These are phyloP conservation scores for Sphaerobolus stellatus DNA, from an alignment of 1,284 basidiomycete species.

Conservation along the genomic window DNA sequence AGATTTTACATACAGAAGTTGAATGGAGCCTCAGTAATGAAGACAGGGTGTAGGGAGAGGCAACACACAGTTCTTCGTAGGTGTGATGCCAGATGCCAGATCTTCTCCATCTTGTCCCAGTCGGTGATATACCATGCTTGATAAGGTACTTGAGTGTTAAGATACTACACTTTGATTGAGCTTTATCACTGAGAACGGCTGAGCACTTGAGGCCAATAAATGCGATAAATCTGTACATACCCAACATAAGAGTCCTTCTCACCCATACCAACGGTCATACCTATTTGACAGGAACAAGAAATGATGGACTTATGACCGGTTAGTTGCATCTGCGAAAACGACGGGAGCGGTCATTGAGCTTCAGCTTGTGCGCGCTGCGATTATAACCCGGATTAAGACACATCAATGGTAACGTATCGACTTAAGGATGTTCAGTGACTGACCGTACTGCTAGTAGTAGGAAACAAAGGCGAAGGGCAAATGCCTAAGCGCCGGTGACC, in stretches of 20 bases:
- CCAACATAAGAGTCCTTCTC: slow-evolving; percentile 89
- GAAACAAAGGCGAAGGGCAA: no score
- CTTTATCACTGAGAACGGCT: slow-evolving; percentile 67
- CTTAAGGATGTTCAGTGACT: no score
- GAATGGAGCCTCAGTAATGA: slow-evolving; percentile 89
- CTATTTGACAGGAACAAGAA: slow-evolving; percentile 88
- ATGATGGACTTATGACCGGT: slow-evolving; percentile 72
- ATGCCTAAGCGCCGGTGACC: no score
- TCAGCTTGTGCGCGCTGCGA: no score
- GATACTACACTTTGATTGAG: slow-evolving; percentile 95
- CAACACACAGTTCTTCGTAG: slow-evolving; percentile 83
- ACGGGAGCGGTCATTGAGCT: no score
- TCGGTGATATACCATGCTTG: slow-evolving; percentile 81
- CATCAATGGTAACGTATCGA: no score
- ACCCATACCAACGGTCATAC: slow-evolving; percentile 89
- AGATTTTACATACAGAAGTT: no score
- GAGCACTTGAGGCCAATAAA: slow-evolving; percentile 23
- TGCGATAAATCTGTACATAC: slow-evolving; percentile 39
- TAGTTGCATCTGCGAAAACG: neutral
- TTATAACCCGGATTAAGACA: no score
- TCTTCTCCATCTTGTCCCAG: slow-evolving; percentile 97
- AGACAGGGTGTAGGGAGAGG: slow-evolving; percentile 86
- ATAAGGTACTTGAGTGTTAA: slow-evolving; percentile 88
- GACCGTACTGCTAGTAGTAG: no score
- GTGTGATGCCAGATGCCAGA: slow-evolving; percentile 95